A percentile compares a stretch with the other conserved stretches of the same genome.
phyloP scores from a whole-genome alignment of 192 early-diverging fungal species.

The Coemansia sp. region DNA sequence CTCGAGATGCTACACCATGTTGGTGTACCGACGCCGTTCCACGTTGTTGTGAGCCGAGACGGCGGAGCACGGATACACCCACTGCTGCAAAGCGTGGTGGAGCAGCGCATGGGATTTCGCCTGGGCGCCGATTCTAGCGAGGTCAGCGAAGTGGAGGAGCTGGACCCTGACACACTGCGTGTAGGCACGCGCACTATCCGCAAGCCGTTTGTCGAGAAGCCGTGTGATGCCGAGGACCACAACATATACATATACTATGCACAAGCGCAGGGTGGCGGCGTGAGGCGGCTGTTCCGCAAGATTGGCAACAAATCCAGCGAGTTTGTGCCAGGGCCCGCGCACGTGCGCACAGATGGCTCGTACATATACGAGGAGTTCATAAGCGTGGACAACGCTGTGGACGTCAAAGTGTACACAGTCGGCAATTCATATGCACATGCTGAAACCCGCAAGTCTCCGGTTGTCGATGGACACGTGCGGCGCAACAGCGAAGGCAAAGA shows the following conservation, averaged over 20 bases:
- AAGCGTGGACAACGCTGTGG: conserved; percentile 90
- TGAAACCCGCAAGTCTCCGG: conserved; percentile 95
- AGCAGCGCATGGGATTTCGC: conserved; percentile 54
- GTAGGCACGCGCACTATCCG: conserved; percentile 67
- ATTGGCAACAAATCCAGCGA: conserved; percentile 95
- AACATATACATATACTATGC: conserved; percentile 96
- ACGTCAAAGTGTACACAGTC: conserved; percentile 97
- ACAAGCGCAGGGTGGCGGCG: conserved; percentile 76
- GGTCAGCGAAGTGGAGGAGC: conserved; percentile 19
- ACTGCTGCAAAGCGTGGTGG: conserved; percentile 58
- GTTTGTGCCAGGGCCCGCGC: conserved; percentile 67
- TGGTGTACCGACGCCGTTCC: conserved; percentile 78
- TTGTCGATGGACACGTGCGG: conserved; percentile 92
- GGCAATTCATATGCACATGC: conserved; percentile 88
- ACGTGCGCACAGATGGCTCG: conserved; percentile 72
- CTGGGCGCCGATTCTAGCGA: conserved; percentile 36
- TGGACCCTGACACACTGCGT: conserved; percentile 70
- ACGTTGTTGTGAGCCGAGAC: conserved; percentile 72
- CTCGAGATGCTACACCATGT: conserved; percentile 75
- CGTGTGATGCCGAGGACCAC: conserved; percentile 94
- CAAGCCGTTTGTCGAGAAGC: conserved; percentile 99
- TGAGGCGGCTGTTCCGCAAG: conserved; percentile 77
- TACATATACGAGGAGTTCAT: conserved; percentile 97
- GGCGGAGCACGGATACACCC: conserved; percentile 62
- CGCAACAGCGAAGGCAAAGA: conserved; percentile 97